A percentile compares a stretch with the other conserved stretches of the same genome.
phyloP scores from a whole-genome alignment of 2,329 filamentous ascomycete genomes.

The Ophiostoma perfectum region DNA sequence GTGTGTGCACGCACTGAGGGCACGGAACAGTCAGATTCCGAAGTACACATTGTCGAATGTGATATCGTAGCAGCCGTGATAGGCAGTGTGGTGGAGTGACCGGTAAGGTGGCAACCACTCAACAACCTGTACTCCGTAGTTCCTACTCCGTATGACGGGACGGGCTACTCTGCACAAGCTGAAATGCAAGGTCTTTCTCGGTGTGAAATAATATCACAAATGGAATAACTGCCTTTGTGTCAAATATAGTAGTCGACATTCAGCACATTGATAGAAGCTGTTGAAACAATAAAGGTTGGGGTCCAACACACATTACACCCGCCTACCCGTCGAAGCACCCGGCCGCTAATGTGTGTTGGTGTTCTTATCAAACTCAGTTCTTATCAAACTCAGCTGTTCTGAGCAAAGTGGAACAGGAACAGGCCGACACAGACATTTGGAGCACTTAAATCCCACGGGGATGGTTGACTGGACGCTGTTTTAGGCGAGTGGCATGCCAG shows the following conservation, averaged over 20 bases:
- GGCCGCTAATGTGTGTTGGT: not conserved
- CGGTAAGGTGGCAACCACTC: not conserved
- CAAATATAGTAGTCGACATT: not conserved
- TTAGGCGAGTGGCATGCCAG: not conserved
- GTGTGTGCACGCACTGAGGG: not conserved
- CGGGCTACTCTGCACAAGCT: not conserved
- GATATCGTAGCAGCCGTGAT: not conserved
- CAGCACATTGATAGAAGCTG: not conserved
- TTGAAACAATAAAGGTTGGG: conserved; percentile 2
- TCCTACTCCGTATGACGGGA: not conserved
- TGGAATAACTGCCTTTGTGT: not conserved
- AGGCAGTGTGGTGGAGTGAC: not conserved
- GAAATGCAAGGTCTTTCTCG: not conserved
- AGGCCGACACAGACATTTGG: not conserved
- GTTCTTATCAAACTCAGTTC: not conserved
- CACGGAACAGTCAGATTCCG: not conserved
- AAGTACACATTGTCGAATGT: not conserved
- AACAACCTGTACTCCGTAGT: not conserved
- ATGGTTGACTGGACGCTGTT: not conserved
- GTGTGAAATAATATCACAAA: not conserved
- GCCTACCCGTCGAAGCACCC: not conserved
- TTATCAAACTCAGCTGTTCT: not conserved
- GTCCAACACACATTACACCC: not conserved
- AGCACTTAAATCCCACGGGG: not conserved
- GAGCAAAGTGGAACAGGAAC: not conserved